A percentile compares a stretch with the other conserved stretches of the same genome.
Evolutionary conservation across 139 green algal genomes (phyloP).

Genomic region (Astrephomene gubernaculifera): DNA sequence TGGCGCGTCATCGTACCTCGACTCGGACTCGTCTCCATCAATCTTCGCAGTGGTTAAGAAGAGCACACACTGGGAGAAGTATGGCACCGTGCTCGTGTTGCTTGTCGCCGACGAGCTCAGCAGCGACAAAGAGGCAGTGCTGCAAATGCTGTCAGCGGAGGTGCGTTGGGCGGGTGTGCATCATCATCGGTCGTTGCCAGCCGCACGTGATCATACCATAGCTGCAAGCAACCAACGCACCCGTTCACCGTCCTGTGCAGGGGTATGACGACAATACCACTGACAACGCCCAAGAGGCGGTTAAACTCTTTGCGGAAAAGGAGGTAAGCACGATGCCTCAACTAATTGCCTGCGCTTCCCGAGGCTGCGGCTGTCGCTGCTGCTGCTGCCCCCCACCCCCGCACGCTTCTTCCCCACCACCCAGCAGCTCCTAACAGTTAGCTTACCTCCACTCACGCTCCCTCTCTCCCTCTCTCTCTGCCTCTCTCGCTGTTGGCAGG

Average conservation of each 20-base stretch:
- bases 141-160: constrained; percentile 41
- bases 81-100: constrained; percentile 44
- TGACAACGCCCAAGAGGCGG: constrained; percentile 9
- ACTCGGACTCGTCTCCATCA: constrained; percentile 16
- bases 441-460: no score
- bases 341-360: no score
- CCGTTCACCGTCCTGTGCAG: not conserved
- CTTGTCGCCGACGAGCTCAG: constrained; percentile 40
- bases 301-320: constrained; percentile 31
- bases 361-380: no score
- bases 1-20: constrained; percentile 3
- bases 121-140: constrained; percentile 24
- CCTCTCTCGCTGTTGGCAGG: constrained; percentile 1
- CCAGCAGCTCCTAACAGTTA: no score
- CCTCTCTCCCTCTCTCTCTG: no score
- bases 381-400: no score
- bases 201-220: not conserved
- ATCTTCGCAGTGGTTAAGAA: constrained; percentile 43
- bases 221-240: no score
- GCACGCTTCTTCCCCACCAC: no score
- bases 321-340: not conserved
- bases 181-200: not conserved
- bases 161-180: not conserved
- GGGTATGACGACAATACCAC: constrained; percentile 42
- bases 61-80: constrained; percentile 51